Percentiles rank a stretch among this genome's conserved stretches.
Conservation (phyloP, 1,284 basidiomycete species). For the Athelia sp. region DNA sequence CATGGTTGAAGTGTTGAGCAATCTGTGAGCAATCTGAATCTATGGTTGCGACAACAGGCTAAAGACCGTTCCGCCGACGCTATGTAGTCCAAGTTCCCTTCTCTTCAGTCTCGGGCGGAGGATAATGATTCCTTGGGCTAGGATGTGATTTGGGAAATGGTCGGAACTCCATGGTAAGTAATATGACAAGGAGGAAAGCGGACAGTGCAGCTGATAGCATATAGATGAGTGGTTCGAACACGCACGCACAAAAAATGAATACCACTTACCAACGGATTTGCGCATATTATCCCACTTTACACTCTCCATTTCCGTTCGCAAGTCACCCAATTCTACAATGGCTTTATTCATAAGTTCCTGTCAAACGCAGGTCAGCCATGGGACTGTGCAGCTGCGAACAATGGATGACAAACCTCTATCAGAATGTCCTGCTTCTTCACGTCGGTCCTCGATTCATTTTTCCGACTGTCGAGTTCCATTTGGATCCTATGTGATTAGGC, state of each 20-base stretch:
- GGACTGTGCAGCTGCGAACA: constrained; percentile 3
- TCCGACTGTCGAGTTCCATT: constrained; percentile 93
- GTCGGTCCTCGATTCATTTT: constrained; percentile 89
- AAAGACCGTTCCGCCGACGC: background rate
- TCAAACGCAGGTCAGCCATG: constrained; percentile 5
- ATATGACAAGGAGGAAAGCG: constrained; percentile 60
- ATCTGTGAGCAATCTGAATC: no score
- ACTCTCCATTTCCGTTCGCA: constrained; percentile 83
- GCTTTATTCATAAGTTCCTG: constrained; percentile 87
- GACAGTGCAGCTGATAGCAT: constrained; percentile 48
- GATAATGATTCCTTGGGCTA: constrained; percentile 7
- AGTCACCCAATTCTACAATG: constrained; percentile 79
- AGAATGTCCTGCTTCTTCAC: constrained; percentile 83
- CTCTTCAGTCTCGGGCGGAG: constrained; percentile 20
- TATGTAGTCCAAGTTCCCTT: constrained; percentile 29
- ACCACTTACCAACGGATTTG: constrained; percentile 64
- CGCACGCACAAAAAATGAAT: background rate
- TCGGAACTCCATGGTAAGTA: constrained; percentile 64
- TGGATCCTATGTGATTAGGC: constrained; percentile 61
- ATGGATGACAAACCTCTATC: constrained; percentile 64
- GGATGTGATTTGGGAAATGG: constrained; percentile 7
- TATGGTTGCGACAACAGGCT: no score
- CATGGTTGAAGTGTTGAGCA: background rate
- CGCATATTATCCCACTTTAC: constrained; percentile 91
- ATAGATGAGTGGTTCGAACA: background rate